Base-by-base conservation (phyloP, 2,329 filamentous ascomycete species). In the Microsporum audouinii region DNA sequence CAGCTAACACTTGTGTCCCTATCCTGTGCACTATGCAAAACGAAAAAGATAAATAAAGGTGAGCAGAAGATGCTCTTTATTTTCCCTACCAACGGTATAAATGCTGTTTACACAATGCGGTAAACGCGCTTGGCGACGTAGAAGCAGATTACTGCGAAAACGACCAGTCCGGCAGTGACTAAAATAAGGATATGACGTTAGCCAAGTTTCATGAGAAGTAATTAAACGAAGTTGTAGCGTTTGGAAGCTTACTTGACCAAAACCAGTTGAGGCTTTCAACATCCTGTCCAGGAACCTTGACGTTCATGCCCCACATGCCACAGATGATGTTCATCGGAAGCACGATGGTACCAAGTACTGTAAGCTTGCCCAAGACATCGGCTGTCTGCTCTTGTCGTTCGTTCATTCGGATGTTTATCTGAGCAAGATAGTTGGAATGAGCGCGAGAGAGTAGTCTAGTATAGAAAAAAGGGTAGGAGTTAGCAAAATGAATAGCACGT, bases 311-410 rank as follows among this genome's bases (percentile, higher is more conserved):
- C 91, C 92, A 99, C 69, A 97, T 85, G 67, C 94, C 94, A 1
- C 94, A 97, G 69, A 99, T 92, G 71, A 99, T 95, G 72, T 99
- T 99, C 91, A 99, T 96, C 8, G 94, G 94, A 61, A 99, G 79
- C 2, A 99, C 92, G 67, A 99, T 97, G 4, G 94, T 99, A 65
- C 94, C 94, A 0, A 99, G 80, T 0, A 99, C 94, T 0, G 94
- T 97, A 63, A 99, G 82, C 74, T 94, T 96, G 65, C 91, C 91
- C 10, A 99, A 82, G 1, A 96, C 91, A 71, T 99, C 92, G 45
- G 91, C 90, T 1, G 94, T 99, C 76, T 95, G 87, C 73, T 99
- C 92, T 72, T 95, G 89, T 55, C 94, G 87, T 78, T 97, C 92
- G 74, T 96, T 96, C 92, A 97, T 97, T 69, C 91, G 86, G 68